phyloP scores from a whole-genome alignment of 106 monocot species.

The Iris macrosiphon region DNA sequence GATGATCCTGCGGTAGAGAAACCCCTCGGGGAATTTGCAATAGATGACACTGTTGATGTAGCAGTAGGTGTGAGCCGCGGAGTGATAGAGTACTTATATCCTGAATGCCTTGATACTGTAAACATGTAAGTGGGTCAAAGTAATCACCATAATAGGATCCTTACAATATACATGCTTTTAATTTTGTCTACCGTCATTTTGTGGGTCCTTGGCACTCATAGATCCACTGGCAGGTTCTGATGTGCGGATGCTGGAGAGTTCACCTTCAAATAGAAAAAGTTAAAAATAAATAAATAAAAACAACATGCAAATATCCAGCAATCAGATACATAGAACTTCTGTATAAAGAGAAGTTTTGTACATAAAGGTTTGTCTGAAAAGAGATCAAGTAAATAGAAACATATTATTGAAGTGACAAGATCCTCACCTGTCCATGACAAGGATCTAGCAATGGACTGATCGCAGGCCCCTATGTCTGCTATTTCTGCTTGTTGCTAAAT shows the following conservation, averaged over 20 bases:
- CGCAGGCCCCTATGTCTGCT: constrained; percentile 33
- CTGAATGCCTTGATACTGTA: constrained; percentile 17
- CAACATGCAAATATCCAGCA: background rate
- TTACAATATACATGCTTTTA: background rate
- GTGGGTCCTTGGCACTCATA: constrained; percentile 12
- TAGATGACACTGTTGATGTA: constrained; percentile 38
- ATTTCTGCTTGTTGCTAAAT: constrained; percentile 36
- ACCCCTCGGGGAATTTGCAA: constrained; percentile 37
- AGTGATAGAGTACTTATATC: constrained; percentile 20
- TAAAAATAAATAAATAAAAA: background rate
- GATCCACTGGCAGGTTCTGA: constrained; percentile 22
- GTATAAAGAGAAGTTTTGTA: background rate
- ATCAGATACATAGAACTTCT: background rate
- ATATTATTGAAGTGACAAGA: background rate
- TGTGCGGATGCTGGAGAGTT: constrained; percentile 16
- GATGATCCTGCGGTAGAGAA: constrained; percentile 40
- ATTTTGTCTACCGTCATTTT: constrained; percentile 23
- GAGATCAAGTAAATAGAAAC: background rate
- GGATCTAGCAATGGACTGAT: constrained; percentile 29
- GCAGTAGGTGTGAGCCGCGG: constrained; percentile 33
- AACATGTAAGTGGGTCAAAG: background rate
- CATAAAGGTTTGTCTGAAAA: background rate
- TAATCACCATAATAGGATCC: background rate
- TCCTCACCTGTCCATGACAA: constrained; percentile 35
- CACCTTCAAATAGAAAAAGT: too few relatives aligned